Percentiles rank a stretch among this genome's conserved stretches.
These are phyloP conservation scores for Yamadazyma friedrichii DNA, from an alignment of 1,139 yeast species.

Conservation along the genomic window DNA sequence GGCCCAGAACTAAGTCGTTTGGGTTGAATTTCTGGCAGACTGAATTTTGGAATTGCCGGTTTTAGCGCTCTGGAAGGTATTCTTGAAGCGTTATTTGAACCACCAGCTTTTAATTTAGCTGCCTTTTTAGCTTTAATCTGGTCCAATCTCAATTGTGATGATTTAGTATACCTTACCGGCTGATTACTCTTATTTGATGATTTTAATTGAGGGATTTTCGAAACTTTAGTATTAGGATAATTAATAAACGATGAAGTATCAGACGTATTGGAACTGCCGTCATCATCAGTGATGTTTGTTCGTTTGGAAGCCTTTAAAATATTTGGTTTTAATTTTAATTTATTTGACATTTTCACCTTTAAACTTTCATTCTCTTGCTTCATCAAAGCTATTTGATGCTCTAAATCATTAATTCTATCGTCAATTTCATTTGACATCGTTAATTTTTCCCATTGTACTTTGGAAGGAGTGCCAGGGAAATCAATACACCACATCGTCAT, in stretches of 20 bases:
- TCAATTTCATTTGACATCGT: constrained; percentile 27
- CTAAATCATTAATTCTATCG: constrained; percentile 23
- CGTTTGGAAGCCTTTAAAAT: constrained; percentile 4
- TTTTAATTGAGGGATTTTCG: constrained; percentile 1
- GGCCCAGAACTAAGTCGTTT: constrained; percentile 22
- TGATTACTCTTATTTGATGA: neutral
- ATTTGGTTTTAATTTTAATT: constrained; percentile 11
- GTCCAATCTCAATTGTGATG: constrained; percentile 4
- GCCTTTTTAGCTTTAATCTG: constrained; percentile 4
- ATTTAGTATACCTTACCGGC: constrained; percentile 1
- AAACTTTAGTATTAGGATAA: neutral
- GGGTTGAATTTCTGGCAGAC: neutral
- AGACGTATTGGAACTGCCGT: constrained; percentile 19
- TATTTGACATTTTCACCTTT: constrained; percentile 20
- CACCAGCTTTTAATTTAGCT: neutral
- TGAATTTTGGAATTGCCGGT: constrained; percentile 3
- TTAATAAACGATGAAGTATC: constrained; percentile 21
- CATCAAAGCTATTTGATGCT: constrained; percentile 21
- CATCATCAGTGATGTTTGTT: constrained; percentile 13
- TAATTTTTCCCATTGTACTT: constrained; percentile 34
- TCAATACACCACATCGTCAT: constrained; percentile 69
- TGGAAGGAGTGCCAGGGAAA: constrained; percentile 45
- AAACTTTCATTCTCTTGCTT: constrained; percentile 27
- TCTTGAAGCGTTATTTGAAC: neutral
- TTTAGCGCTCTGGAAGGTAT: constrained; percentile 1